Conservation (phyloP, 1,284 basidiomycete species). For the Ganoderma meredithae region DNA sequence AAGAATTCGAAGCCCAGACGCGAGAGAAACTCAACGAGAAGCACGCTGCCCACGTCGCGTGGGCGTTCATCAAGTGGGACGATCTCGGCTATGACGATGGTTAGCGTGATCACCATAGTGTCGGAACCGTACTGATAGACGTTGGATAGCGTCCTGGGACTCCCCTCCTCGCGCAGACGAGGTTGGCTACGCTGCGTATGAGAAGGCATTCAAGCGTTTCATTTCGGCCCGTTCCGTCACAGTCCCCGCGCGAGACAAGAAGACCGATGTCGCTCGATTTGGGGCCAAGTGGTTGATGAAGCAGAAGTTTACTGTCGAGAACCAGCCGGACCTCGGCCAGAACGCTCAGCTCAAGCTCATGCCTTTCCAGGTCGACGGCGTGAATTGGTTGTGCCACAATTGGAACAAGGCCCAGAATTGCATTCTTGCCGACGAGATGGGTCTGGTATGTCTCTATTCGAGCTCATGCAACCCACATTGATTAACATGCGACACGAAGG, state of each 20-base stretch:
- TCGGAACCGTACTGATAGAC: background rate
- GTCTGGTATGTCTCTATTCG: constrained; percentile 61
- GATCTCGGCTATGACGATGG: constrained; percentile 91
- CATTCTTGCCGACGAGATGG: constrained; percentile 99
- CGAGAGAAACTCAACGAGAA: constrained; percentile 52
- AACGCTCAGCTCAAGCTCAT: constrained; percentile 70
- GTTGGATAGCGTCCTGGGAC: constrained; percentile 84
- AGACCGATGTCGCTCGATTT: constrained; percentile 42
- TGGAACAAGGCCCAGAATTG: constrained; percentile 90
- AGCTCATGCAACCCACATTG: background rate
- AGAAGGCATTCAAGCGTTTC: constrained; percentile 70
- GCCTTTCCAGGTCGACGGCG: constrained; percentile 90
- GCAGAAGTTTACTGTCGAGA: constrained; percentile 54
- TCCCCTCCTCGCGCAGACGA: constrained; percentile 76
- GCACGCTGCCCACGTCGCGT: constrained; percentile 70
- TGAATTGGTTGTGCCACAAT: constrained; percentile 92
- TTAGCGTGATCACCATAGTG: constrained; percentile 42
- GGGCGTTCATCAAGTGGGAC: constrained; percentile 89
- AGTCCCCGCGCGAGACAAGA: constrained; percentile 59
- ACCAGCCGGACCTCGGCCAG: constrained; percentile 73
- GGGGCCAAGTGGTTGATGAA: constrained; percentile 51
- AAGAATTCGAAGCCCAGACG: constrained; percentile 65
- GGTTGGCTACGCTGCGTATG: constrained; percentile 67
- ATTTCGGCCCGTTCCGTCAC: constrained; percentile 68
- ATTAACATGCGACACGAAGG: constrained; percentile 51